Evolutionary conservation across 1,284 basidiomycete genomes (phyloP).

Genomic region (Termitomyces sp.): DNA sequence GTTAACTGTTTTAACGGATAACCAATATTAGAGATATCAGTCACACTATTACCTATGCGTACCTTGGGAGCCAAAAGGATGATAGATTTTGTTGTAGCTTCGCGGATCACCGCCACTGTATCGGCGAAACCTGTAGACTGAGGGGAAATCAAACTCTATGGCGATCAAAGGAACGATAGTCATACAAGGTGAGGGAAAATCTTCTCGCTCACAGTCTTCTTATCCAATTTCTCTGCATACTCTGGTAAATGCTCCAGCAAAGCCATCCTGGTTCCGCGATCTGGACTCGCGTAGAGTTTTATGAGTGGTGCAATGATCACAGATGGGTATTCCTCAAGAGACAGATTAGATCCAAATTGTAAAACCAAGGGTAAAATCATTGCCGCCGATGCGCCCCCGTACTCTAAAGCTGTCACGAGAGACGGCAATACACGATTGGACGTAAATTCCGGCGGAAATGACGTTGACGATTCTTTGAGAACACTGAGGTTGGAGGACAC

Average conservation of each 20-base stretch:
- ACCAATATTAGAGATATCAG: background rate
- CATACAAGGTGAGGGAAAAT: conserved; percentile 88
- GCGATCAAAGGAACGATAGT: background rate
- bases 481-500: conserved; percentile 39
- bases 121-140: conserved; percentile 95
- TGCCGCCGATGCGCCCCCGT: conserved; percentile 77
- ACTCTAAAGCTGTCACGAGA: conserved; percentile 79
- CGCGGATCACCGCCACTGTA: conserved; percentile 88
- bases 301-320: conserved; percentile 75
- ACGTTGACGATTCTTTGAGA: conserved; percentile 73
- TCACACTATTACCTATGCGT: conserved; percentile 1
- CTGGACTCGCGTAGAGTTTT: conserved; percentile 81
- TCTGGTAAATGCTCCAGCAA: conserved; percentile 82
- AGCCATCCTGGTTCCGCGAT: conserved; percentile 92
- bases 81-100: conserved; percentile 90
- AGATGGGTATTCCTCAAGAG: conserved; percentile 68
- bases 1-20: conserved; percentile 53
- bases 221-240: conserved; percentile 85
- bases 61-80: conserved; percentile 84
- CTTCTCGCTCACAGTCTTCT: conserved; percentile 79
- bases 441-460: conserved; percentile 85
- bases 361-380: conserved; percentile 80
- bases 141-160: conserved; percentile 4
- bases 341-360: conserved; percentile 70
- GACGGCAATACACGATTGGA: conserved; percentile 86